Conservation (phyloP, 1,284 basidiomycete genomes). For the Phenoliferia sp. region DNA sequence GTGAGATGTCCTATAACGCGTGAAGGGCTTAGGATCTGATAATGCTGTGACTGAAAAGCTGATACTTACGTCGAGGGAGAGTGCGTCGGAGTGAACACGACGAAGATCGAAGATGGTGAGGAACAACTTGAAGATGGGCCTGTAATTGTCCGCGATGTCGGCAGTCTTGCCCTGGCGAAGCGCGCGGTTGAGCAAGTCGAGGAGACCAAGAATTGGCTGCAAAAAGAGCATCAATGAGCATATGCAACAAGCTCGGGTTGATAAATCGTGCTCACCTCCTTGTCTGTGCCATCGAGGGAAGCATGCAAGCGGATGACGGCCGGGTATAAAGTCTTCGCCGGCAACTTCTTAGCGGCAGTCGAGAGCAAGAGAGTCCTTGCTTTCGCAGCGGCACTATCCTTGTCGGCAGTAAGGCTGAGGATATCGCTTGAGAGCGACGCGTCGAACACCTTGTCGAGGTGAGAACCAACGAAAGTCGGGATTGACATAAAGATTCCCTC, state of each 20-base stretch:
- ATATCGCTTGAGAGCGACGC: constrained; percentile 36
- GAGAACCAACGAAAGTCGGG: constrained; percentile 45
- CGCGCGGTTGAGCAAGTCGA: constrained; percentile 45
- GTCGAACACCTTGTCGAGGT: constrained; percentile 44
- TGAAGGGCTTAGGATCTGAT: background rate
- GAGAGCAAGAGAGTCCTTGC: constrained; percentile 23
- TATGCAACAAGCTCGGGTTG: background rate
- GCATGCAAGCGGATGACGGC: constrained; percentile 30
- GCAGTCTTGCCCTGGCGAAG: constrained; percentile 62
- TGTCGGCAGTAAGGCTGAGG: constrained; percentile 34
- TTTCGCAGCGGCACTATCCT: constrained; percentile 8
- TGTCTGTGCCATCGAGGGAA: constrained; percentile 15
- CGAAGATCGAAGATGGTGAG: constrained; percentile 70
- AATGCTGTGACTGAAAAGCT: background rate
- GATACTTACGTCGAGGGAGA: constrained; percentile 38
- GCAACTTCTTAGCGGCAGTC: constrained; percentile 56
- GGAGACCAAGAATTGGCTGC: constrained; percentile 24
- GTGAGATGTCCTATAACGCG: constrained; percentile 34
- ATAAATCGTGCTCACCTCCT: constrained; percentile 6
- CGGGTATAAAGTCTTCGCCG: constrained; percentile 49
- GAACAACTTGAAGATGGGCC: constrained; percentile 73
- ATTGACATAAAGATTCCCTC: constrained; percentile 40
- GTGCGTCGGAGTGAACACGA: constrained; percentile 40
- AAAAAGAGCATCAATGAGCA: background rate
- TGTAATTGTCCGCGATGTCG: constrained; percentile 64